Conservation (phyloP, 2,329 filamentous ascomycete species). For the Phyllosticta citribraziliensis region DNA sequence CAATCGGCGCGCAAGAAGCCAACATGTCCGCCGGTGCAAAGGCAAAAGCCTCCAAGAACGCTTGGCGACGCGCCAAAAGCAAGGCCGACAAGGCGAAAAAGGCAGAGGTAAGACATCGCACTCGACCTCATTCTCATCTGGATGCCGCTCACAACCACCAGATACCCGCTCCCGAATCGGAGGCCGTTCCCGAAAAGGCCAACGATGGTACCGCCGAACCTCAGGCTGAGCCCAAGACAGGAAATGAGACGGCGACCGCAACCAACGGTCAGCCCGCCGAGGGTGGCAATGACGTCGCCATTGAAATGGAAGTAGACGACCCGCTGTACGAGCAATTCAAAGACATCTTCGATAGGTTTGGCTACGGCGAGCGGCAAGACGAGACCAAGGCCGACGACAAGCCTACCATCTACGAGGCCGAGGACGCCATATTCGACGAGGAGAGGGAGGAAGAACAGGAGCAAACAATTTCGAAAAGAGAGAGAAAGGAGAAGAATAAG, state of each 20-base stretch:
- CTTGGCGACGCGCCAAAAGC: slow-evolving; percentile 66
- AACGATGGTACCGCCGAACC: slow-evolving; percentile 22
- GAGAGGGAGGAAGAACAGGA: slow-evolving; percentile 57
- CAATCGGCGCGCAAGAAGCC: not conserved
- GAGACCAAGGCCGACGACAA: slow-evolving; percentile 51
- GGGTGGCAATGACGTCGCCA: slow-evolving; percentile 27
- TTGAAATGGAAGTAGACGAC: slow-evolving; percentile 55
- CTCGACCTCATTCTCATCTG: not conserved
- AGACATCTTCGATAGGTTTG: slow-evolving; percentile 70
- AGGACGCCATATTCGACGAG: slow-evolving; percentile 78
- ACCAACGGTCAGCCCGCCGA: slow-evolving; percentile 25
- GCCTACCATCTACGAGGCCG: slow-evolving; percentile 75
- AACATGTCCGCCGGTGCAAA: slow-evolving; percentile 6
- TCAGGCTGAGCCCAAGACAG: slow-evolving; percentile 17
- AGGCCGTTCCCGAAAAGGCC: slow-evolving; percentile 25
- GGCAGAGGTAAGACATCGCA: slow-evolving; percentile 41
- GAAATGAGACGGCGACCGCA: slow-evolving; percentile 15
- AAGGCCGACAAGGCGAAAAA: slow-evolving; percentile 81
- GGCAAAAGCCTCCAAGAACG: slow-evolving; percentile 58
- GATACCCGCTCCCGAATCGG: slow-evolving; percentile 1
- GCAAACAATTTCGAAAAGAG: slow-evolving; percentile 82
- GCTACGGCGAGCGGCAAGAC: slow-evolving; percentile 47
- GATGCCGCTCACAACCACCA: not conserved
- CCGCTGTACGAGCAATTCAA: slow-evolving; percentile 81
- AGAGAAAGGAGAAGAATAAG: slow-evolving; percentile 83